phyloP scores from a whole-genome alignment of 2,329 filamentous ascomycete genomes.

The Trichoderma breve region DNA sequence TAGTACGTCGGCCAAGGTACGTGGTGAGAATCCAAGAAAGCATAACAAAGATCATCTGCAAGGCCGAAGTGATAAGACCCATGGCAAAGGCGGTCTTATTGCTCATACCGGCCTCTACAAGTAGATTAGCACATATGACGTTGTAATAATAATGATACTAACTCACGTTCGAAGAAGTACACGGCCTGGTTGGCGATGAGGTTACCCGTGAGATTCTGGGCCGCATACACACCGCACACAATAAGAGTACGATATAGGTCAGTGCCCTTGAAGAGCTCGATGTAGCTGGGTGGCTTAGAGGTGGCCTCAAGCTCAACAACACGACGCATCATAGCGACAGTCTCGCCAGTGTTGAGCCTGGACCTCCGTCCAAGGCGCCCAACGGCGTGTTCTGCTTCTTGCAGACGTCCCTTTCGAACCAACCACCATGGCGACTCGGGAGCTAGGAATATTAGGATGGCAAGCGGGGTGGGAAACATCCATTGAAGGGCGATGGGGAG shows the following conservation, averaged over 20 bases:
- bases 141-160: neutral
- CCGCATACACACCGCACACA: neutral
- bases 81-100: neutral
- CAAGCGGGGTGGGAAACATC: neutral
- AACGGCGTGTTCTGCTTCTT: slow-evolving; percentile 2
- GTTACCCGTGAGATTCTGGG: slow-evolving; percentile 2
- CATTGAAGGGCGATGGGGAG: neutral
- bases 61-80: neutral
- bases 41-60: slow-evolving; percentile 8
- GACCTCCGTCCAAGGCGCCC: neutral
- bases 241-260: slow-evolving; percentile 1
- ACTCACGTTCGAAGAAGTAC: slow-evolving; percentile 2
- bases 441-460: neutral
- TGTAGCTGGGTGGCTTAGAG: neutral
- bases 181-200: slow-evolving; percentile 1
- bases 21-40: slow-evolving; percentile 7
- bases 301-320: neutral
- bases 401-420: neutral
- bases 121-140: neutral
- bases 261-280: neutral
- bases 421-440: neutral
- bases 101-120: neutral
- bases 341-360: neutral
- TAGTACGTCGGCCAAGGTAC: neutral
- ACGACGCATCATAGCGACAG: neutral